Base-by-base conservation (phyloP, 768 basidiomycete genomes). In the Russula foetens region DNA sequence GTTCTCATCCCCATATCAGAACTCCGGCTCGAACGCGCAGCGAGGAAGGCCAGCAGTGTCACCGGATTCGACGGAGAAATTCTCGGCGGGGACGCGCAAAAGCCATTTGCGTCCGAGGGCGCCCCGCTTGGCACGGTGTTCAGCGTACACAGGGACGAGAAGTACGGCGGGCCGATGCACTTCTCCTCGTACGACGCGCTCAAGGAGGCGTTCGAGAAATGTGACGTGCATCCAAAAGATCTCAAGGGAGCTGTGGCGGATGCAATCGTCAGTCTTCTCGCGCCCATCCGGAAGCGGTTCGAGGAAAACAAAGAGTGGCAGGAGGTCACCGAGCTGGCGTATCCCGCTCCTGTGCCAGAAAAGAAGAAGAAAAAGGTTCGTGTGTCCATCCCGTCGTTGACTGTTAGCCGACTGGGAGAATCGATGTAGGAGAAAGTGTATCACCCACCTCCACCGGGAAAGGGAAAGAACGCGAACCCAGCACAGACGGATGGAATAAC, bases 1-100 rank as follows among this genome's bases (percentile, higher is more conserved):
- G 94, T 96, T n/a, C 72, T 95, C 60, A 90, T 97, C 66, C 93
- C 93, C 33, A 84, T 96, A 67, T 86, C 84, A 69, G 76, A 89
- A 67, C 75, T 97, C 38, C 81, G 88, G 19, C 69, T 86, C 35
- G 88, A 90, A 58, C 50, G 58, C 23, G 44, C 57, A 14, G 26
- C 26, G 19, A 28, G 5, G 15, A 41, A 39, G 24, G 38, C 38
- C 17, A 41, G 39, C 39, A 41, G 12, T 17, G 17, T 14, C 39
- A 19, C 17, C 19, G 39, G 3, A 17, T 12, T 12, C 39, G 39
- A 41, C 4, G 39, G 17, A 41, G 39, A 35, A 35, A 12, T 35
- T 12, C 79, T 79, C 24, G 60, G 73, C 75, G 7, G 84, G 33
- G 48, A 44, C 6, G 35, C 79, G 3, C 81, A 85, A 62, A 79